These are phyloP conservation scores for Blastobotrys aristatus DNA, from an alignment of 1,139 yeast genomes.

Conservation along the genomic window DNA sequence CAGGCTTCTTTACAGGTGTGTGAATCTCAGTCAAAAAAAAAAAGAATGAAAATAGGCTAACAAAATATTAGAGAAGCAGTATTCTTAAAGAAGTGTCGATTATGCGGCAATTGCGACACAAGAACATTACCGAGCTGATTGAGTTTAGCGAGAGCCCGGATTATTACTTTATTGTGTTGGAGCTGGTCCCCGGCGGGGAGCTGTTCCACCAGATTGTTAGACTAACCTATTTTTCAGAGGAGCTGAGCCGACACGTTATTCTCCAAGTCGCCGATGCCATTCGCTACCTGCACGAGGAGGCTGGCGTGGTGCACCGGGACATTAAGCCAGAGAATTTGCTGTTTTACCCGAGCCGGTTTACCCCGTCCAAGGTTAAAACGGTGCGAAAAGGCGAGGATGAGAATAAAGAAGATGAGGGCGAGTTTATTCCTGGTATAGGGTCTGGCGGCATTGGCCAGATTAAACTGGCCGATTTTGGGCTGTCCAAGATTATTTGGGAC, in stretches of 20 bases:
- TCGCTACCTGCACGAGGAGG: slow-evolving; percentile 69
- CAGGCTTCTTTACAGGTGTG: slow-evolving; percentile 32
- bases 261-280: slow-evolving; percentile 80
- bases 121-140: slow-evolving; percentile 64
- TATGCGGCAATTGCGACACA: slow-evolving; percentile 68
- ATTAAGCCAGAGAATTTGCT: slow-evolving; percentile 91
- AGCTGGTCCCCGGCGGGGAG: slow-evolving; percentile 89
- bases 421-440: slow-evolving; percentile 68
- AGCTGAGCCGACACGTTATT: slow-evolving; percentile 77
- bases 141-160: slow-evolving; percentile 62
- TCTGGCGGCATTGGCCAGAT: slow-evolving; percentile 86
- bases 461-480: slow-evolving; percentile 88
- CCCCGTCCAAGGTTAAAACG: slow-evolving; percentile 46
- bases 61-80: slow-evolving; percentile 40
- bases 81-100: slow-evolving; percentile 81
- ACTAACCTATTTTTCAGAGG: slow-evolving; percentile 84
- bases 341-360: slow-evolving; percentile 66
- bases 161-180: slow-evolving; percentile 75
- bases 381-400: slow-evolving; percentile 74
- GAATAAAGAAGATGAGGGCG: slow-evolving; percentile 80
- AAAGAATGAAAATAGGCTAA: slow-evolving; percentile 8
- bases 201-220: slow-evolving; percentile 90
- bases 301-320: slow-evolving; percentile 90
- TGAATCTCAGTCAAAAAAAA: not conserved
- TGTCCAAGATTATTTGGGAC: slow-evolving; percentile 74